phyloP scores from a whole-genome alignment of 2,329 filamentous ascomycete species.

The Diaporthe eres region DNA sequence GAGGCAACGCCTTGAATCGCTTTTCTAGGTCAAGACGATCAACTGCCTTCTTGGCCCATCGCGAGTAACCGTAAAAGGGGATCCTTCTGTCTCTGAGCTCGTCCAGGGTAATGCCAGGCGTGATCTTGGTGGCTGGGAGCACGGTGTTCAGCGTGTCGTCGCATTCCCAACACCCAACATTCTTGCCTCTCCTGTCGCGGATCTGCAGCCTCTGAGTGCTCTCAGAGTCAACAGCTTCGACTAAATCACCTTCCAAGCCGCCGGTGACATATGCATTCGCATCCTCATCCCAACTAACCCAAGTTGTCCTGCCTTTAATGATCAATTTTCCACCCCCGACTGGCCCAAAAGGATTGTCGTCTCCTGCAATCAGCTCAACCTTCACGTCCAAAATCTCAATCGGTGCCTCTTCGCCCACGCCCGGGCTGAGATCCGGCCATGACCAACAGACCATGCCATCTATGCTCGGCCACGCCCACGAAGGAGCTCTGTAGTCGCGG shows the following conservation, averaged over 20 bases:
- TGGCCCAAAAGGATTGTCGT: slow-evolving; percentile 3
- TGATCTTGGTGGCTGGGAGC: slow-evolving; percentile 9
- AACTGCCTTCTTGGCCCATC: neutral
- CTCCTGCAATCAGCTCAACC: neutral
- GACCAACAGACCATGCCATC: neutral
- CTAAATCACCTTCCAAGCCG: neutral
- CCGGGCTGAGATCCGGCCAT: neutral
- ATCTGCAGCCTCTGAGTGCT: neutral
- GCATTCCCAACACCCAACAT: neutral
- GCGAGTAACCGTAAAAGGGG: neutral
- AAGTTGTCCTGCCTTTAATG: neutral
- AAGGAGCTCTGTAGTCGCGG: slow-evolving; percentile 4
- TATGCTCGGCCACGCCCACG: slow-evolving; percentile 15
- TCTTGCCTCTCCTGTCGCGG: neutral
- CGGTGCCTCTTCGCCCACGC: neutral
- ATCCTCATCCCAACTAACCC: slow-evolving; percentile 3
- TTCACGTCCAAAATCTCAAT: neutral
- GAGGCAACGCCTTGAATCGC: slow-evolving; percentile 9
- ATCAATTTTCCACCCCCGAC: neutral
- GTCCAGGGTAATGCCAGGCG: neutral
- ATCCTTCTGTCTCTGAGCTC: neutral
- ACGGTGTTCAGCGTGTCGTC: slow-evolving; percentile 24
- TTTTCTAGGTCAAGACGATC: neutral
- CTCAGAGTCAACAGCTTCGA: neutral
- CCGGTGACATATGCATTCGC: neutral